Evolutionary conservation across 2,329 filamentous ascomycete genomes (phyloP), one percentile per base, ranked within the genome.

Genomic region (Cytospora leucostoma): DNA sequence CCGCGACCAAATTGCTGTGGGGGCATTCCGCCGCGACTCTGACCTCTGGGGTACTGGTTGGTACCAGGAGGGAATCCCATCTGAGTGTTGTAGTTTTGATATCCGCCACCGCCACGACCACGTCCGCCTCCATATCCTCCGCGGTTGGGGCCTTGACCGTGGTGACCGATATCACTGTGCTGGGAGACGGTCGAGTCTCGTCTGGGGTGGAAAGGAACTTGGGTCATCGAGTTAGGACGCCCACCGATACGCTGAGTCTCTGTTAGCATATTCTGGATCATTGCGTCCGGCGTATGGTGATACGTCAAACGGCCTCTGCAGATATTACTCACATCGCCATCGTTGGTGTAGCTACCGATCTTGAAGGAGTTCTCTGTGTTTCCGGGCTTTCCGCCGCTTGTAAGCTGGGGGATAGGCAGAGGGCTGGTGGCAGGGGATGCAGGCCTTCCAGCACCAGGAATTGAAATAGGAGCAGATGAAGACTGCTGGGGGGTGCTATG

Each of bases 401-500:
- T 88, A 61, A 89, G 86, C 76, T 94, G 91, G 37, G 95, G 94
- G 70, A 98, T 98, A 5, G 95, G 95, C 50, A 92, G 94, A 4
- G 95, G 95, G 53, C 94, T 97, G 69, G 90, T 89, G 56, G 91
- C 88, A 7, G 95, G 95, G 53, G 93, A 96, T 55, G 88, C 88
- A 58, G 94, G 85, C 70, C 91, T 87, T 66, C 90, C 89, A 77
- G 80, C 73, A 80, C 83, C 76, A 72, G 87, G 87, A 77, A 86
- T 92, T 76, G 80, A 81, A 69, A 84, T 88, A 65, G 83, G 85
- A 44, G 81, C 83, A 68, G 85, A 79, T 68, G 77, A 77, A 67
- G 78, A 74, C 61, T 80, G 76, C 70, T 88, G 84, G 15, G 90
- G 88, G 56, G 84, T 86, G 78, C 86, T 91, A 76, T 90, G 85